Percentiles rank a stretch among this genome's conserved stretches.
Evolutionary conservation across 768 basidiomycete genomes (phyloP).

Genomic region (Lactarius hatsudake): DNA sequence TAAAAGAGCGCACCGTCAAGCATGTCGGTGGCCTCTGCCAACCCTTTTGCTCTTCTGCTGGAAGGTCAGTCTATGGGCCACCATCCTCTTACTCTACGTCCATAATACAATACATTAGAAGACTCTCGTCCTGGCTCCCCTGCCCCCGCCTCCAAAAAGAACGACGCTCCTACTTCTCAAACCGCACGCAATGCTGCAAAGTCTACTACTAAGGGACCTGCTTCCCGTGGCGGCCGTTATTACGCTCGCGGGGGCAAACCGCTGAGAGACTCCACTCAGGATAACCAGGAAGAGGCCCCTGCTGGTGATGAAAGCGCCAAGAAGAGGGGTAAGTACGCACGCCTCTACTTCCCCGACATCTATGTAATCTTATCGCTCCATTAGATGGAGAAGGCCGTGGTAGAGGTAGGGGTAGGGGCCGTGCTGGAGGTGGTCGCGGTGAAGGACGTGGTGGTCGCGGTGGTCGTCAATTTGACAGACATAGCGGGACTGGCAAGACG

Average conservation of each 20-base stretch:
- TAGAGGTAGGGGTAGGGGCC: conserved; percentile 47
- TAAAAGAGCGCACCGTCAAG: conserved; percentile 60
- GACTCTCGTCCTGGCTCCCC: conserved; percentile 46
- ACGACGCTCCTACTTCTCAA: conserved; percentile 36
- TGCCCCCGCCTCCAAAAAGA: conserved; percentile 37
- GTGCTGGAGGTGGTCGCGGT: conserved; percentile 47
- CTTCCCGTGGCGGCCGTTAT: conserved; percentile 66
- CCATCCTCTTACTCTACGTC: conserved; percentile 5
- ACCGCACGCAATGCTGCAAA: conserved; percentile 44
- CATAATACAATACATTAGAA: conserved; percentile 36
- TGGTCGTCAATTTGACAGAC: conserved; percentile 81
- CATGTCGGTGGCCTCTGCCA: conserved; percentile 90
- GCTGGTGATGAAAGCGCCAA: conserved; percentile 35
- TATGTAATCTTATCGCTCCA: conserved; percentile 2
- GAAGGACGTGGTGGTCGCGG: conserved; percentile 67
- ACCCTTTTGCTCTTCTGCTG: conserved; percentile 80
- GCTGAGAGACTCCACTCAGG: conserved; percentile 41
- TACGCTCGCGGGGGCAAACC: conserved; percentile 60
- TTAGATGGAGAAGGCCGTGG: conserved; percentile 46
- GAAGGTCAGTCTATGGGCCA: conserved; percentile 45
- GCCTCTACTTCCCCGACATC: conserved; percentile 1
- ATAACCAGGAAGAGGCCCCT: conserved; percentile 39
- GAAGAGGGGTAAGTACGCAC: conserved; percentile 34
- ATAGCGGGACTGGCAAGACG: conserved; percentile 84
- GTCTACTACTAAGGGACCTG: conserved; percentile 49